Conservation (phyloP, 192 early-diverging fungal genomes). For the Coemansia sp. region DNA sequence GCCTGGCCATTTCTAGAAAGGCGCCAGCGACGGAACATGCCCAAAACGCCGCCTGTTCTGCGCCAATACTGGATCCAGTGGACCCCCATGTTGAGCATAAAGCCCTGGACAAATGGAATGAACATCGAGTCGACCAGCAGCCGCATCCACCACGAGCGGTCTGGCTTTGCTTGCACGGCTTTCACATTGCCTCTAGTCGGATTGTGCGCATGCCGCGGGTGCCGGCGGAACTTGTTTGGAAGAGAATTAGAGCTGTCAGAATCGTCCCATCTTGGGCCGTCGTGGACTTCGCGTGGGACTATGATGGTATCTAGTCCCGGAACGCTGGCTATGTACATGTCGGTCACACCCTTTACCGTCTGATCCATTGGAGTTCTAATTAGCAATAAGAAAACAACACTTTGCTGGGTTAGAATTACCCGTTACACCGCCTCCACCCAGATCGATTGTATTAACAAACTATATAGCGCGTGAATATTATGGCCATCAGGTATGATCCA, state of each 20-base stretch:
- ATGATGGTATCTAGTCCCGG: background rate
- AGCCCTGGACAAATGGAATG: conserved; percentile 49
- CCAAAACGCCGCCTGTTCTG: conserved; percentile 32
- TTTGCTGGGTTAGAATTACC: too few relatives aligned
- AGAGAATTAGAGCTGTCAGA: background rate
- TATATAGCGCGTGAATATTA: background rate
- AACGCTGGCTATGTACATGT: background rate
- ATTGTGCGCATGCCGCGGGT: background rate
- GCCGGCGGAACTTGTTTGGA: background rate
- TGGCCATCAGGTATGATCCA: too few relatives aligned
- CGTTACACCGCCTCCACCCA: too few relatives aligned
- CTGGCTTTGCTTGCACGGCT: background rate
- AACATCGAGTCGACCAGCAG: conserved; percentile 48
- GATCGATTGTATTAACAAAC: too few relatives aligned
- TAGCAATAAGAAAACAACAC: too few relatives aligned
- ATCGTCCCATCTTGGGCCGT: background rate
- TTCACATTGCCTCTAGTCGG: too few relatives aligned
- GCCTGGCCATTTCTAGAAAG: background rate
- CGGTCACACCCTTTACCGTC: background rate
- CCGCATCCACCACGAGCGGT: conserved; percentile 40
- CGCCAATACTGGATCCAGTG: conserved; percentile 52
- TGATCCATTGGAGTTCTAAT: background rate
- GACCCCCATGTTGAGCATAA: conserved; percentile 46
- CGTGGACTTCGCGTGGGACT: background rate
- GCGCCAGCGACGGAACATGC: conserved; percentile 19